Base-by-base conservation (phyloP, 1,139 yeast genomes). In the Trichomonascaceae sp. region DNA sequence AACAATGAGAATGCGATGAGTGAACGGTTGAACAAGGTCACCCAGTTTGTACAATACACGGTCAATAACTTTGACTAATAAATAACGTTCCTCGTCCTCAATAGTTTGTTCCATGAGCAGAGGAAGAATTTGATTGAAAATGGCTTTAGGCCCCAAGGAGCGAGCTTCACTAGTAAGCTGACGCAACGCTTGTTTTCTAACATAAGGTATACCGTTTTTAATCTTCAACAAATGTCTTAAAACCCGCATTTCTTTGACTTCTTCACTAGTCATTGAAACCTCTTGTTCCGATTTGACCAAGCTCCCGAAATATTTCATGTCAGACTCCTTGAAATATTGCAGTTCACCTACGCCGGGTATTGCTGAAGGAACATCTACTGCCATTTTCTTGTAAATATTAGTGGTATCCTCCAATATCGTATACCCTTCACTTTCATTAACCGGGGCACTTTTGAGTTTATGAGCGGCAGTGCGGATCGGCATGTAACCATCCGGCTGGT, bases 71-170 rank as follows among this genome's bases (percentile, higher is more conserved):
- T 90, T 91, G 12, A 89, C 87, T 55, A 91, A 72, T 15, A 88
- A 68, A 70, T 90, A 96, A 32, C 96, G 76, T 66, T 91, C 97
- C 61, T 84, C 90, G 53, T 87, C 95, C 60, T 85, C 95, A 44
- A 90, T 71, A 8, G 80, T 71, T 22, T 83, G 83, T 59, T 89
- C 96, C 66, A 86, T 73, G 43, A 91, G 70, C 17, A 91, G 70
- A 0, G 96, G 96, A 15, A 91, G 72, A 7, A 88, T 76, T 58
- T 82, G 84, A 55, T 81, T 80, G 63, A 91, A 85, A 19, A 90
- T 67, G 0, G 82, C 67, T 51, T 81, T 78, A 0, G 96, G 85
- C 0, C 97, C 97, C 62, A 84, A 81, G 13, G 71, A 71, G 8
- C 75, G 71, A 0, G 95, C 85, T 59, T 78, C 78, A 52, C 83